These are phyloP conservation scores for Trypanosoma theileri DNA, from an alignment of 208 protist genomes.

Conservation along the genomic window DNA sequence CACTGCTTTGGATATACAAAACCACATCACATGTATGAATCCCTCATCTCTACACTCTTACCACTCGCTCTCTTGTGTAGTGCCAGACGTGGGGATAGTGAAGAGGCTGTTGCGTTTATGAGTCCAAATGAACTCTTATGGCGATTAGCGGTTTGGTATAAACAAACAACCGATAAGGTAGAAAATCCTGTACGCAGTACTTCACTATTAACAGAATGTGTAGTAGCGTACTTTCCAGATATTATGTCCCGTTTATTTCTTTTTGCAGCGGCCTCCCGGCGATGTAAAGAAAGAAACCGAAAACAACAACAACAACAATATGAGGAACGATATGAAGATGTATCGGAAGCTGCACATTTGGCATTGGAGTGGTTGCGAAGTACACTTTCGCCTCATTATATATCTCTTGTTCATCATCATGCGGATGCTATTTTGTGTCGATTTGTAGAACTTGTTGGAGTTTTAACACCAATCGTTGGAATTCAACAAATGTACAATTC, in stretches of 20 bases:
- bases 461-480: constrained; percentile 10
- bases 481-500: constrained; percentile 11
- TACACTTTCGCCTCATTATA: constrained; percentile 12
- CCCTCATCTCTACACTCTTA: constrained; percentile 34
- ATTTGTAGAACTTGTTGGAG: constrained; percentile 25
- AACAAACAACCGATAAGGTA: background rate
- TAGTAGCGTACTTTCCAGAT: constrained; percentile 27
- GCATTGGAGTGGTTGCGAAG: constrained; percentile 27
- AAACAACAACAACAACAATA: background rate
- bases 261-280: constrained; percentile 15
- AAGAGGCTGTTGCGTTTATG: constrained; percentile 12
- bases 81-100: constrained; percentile 1
- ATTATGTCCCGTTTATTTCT: constrained; percentile 27
- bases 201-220: constrained; percentile 8
- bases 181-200: background rate
- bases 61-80: constrained; percentile 59
- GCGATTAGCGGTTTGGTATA: constrained; percentile 16
- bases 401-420: constrained; percentile 3
- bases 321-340: background rate
- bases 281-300: background rate
- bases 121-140: constrained; percentile 29
- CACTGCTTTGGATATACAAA: constrained; percentile 55
- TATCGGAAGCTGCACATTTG: constrained; percentile 15
- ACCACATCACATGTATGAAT: constrained; percentile 28
- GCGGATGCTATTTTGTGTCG: constrained; percentile 30